These are phyloP conservation scores for Phaseolus coccineus DNA, from an alignment of 331 rosid genomes.

Conservation along the genomic window DNA sequence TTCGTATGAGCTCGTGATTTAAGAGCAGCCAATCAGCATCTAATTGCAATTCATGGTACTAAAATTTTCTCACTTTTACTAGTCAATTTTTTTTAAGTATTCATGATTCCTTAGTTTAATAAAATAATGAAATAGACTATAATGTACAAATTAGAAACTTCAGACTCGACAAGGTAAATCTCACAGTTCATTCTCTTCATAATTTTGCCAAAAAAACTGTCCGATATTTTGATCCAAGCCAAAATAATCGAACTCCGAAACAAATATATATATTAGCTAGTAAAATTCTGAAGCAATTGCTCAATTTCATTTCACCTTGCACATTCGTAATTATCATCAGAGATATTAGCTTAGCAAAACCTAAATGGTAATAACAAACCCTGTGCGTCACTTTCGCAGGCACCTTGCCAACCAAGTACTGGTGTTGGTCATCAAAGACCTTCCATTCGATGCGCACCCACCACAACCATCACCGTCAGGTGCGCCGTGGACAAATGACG, in stretches of 20 bases:
- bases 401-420: constrained; percentile 67
- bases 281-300: background rate
- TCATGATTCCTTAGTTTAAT: background rate
- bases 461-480: constrained; percentile 21
- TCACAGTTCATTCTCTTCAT: background rate
- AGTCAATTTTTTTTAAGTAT: background rate
- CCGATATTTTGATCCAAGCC: background rate
- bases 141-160: background rate
- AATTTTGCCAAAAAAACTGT: background rate
- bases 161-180: background rate
- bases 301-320: background rate
- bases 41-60: background rate
- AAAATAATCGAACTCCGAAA: background rate
- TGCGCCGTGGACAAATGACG: constrained; percentile 56
- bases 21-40: constrained; percentile 2
- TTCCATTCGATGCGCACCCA: constrained; percentile 57
- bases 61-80: background rate
- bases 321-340: background rate
- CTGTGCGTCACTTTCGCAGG: constrained; percentile 36
- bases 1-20: background rate
- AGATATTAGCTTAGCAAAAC: background rate
- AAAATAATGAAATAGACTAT: no score
- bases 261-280: background rate
- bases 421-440: constrained; percentile 62
- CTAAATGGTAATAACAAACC: constrained; percentile 37